Base-by-base conservation (phyloP, 2,329 filamentous ascomycete species). In the Apiospora marii region DNA sequence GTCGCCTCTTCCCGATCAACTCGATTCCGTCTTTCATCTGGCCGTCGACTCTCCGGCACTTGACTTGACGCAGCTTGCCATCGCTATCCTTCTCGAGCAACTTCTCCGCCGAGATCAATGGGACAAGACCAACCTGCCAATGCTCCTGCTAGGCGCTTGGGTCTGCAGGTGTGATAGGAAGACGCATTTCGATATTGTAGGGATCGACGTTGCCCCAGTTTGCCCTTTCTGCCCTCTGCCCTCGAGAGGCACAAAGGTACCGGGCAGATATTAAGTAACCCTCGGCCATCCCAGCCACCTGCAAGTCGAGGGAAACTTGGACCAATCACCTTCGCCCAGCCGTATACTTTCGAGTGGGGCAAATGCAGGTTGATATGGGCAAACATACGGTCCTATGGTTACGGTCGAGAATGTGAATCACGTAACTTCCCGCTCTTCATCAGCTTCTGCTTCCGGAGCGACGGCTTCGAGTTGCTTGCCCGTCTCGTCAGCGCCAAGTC, bases 321-420 rank as follows among this genome's bases (percentile, higher is more conserved):
- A 41, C 58, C 58, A 64, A 64, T 64, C 30, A 41, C 19, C 34
- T 41, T n/a, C 19, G 13, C 13, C 58, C 8, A n/a, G 58, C 4
- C 19, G 34, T 37, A 41, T 64, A 64, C 58, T 41, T 41, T 4
- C 58, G 58, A 64, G 58, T 64, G 58, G 58, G 58, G 58, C 34
- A 64, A 19, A 41, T 41, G 58, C 58, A 64, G 4, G 34, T 64
- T 16, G 34, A 64, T 30, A 41, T 64, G 58, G 4, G 34, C 58
- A 64, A 64, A 41, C 58, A 41, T 64, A 64, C 58, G 30, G 58
- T n/a, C 34, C 58, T 64, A n/a, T 34, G 19, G 34, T n/a, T 64
- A 64, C 58, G 58, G 58, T 64, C 34, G 58, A 64, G 58, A 64
- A 64, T 64, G 58, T 64, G 58, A 41, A 64, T 41, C 58, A 41